A percentile compares a stretch with the other conserved stretches of the same genome.
These are phyloP conservation scores for Selaginella moellendorffii DNA, from an alignment of 75 land plant genomes.

Conservation along the genomic window DNA sequence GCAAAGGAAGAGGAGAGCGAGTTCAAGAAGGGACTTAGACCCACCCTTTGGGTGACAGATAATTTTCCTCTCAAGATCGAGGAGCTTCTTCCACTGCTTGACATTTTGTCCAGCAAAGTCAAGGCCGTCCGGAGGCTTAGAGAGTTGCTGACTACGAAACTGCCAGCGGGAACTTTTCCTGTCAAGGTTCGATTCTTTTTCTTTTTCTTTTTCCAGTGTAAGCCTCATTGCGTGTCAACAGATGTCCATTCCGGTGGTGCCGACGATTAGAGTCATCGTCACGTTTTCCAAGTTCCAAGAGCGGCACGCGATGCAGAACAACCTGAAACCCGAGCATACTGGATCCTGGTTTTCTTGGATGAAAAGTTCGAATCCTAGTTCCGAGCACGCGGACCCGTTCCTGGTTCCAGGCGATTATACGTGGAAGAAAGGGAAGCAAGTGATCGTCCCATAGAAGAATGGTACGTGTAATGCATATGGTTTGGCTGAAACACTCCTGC, in stretches of 20 bases:
- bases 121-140: slow-evolving; percentile 59
- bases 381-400: slow-evolving; percentile 58
- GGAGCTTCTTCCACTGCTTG: slow-evolving; percentile 61
- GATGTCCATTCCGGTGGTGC: slow-evolving; percentile 55
- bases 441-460: too few species aligned
- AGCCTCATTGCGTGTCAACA: slow-evolving; percentile 13
- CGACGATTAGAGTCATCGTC: slow-evolving; percentile 45
- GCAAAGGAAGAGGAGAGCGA: slow-evolving; percentile 48
- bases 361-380: slow-evolving; percentile 29
- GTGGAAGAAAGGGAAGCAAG: slow-evolving; percentile 93
- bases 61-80: slow-evolving; percentile 65
- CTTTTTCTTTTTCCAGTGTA: too few species aligned
- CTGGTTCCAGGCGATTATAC: slow-evolving; percentile 77
- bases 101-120: slow-evolving; percentile 59
- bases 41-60: slow-evolving; percentile 59
- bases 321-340: slow-evolving; percentile 10
- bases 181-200: slow-evolving; percentile 52
- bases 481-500: too few species aligned
- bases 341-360: slow-evolving; percentile 83
- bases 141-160: slow-evolving; percentile 68
- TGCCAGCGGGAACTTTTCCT: slow-evolving; percentile 76
- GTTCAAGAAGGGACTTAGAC: slow-evolving; percentile 41
- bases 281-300: slow-evolving; percentile 45
- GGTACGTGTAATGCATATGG: too few species aligned
- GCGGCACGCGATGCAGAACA: slow-evolving; percentile 7